Base-by-base conservation (phyloP, 2,329 filamentous ascomycete species). In the Trichoderma sp. region DNA sequence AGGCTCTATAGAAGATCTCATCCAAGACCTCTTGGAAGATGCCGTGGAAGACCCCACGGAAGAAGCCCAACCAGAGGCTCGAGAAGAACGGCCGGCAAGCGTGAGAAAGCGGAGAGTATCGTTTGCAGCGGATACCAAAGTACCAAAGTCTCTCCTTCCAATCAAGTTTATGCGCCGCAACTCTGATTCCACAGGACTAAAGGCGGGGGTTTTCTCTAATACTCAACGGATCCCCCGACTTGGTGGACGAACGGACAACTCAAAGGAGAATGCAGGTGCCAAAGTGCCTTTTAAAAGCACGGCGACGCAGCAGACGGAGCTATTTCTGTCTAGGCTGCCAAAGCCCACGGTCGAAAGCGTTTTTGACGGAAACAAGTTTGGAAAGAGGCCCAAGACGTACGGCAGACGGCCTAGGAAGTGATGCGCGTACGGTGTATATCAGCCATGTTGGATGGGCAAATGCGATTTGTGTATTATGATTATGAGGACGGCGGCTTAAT, bases 341-440 rank as follows among this genome's bases (percentile, higher is more conserved):
- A 58, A 26, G 14, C 28, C 63, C 13, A 21, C 54, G 11, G 21
- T 16, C 18, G 37, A 32, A 1, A 13, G 55, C 6, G n/a, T 43
- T 32, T 32, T 37, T 21, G 34, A 56, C 30, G 18, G 14, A 32
- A 55, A 28, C 24, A 68, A 21, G 24, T n/a, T n/a, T 26, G 58
- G 11, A 32, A 37, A 58, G 66, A 49, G 37, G 52, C 59, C 39
- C 21, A 66, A 49, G 13, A 66, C 51, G 28, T 66, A 66, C 37
- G 52, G 63, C 26, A 66, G n/a, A 58, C 37, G 63, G 32, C 24
- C 26, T 30, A 68, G n/a, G 34, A 60, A 18, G 18, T 46, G 16
- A 68, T 37, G 4, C 43, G 16, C 14, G 30, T 60, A 46, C 59
- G 52, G n/a, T 43, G n/a, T 55, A 26, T 18, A 39, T n/a, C 30